Conservation (phyloP, 2,329 filamentous ascomycete genomes). For the Triangularia verruculosa region DNA sequence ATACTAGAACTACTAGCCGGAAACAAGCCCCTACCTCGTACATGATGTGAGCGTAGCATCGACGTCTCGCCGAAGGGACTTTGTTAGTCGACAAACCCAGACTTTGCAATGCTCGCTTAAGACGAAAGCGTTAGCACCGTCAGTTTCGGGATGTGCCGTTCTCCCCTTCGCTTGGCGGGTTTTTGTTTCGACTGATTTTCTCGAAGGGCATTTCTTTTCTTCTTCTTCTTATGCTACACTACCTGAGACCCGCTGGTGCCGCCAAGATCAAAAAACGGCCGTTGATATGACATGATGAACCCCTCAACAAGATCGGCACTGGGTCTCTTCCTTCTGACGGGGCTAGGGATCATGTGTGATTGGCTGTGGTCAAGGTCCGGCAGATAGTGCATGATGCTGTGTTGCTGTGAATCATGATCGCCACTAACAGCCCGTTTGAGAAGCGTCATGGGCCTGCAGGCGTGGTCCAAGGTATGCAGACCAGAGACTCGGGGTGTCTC, state of each 20-base stretch:
- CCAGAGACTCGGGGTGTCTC: background rate
- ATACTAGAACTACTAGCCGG: background rate
- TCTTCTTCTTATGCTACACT: constrained; percentile 1
- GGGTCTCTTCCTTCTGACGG: constrained; percentile 1
- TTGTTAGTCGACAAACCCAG: background rate
- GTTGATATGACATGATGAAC: constrained; percentile 4
- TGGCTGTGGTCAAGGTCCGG: constrained; percentile 2
- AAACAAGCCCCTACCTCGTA: constrained; percentile 1
- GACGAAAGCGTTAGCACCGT: background rate
- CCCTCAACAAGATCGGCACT: background rate
- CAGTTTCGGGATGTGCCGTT: constrained; percentile 11
- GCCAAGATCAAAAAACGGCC: constrained; percentile 2
- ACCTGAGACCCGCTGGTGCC: background rate
- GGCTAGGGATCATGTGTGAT: background rate
- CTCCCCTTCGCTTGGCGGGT: constrained; percentile 6
- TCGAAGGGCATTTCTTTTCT: constrained; percentile 7
- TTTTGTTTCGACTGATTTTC: constrained; percentile 8
- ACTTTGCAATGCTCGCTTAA: background rate
- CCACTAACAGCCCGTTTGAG: constrained; percentile 27
- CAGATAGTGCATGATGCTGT: constrained; percentile 16
- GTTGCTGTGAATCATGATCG: constrained; percentile 19
- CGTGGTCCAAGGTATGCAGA: constrained; percentile 3
- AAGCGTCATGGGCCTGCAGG: constrained; percentile 32
- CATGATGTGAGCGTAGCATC: background rate
- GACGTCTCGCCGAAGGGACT: background rate